Base-by-base conservation (phyloP, 2,329 filamentous ascomycete genomes). In the Trichoderma gracile region DNA sequence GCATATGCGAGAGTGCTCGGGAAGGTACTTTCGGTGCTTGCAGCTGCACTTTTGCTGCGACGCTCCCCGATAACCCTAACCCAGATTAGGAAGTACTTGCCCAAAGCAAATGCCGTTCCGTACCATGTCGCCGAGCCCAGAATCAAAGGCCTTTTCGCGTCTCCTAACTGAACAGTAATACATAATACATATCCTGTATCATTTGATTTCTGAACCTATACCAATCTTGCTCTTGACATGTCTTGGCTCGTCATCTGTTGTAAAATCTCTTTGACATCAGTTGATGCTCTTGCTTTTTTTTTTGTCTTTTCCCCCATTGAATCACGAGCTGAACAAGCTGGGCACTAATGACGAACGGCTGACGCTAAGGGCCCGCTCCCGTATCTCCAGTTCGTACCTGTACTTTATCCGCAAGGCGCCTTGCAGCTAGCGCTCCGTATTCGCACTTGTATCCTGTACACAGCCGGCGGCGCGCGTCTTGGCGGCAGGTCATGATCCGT, bases 11-110 rank as follows among this genome's bases (percentile, higher is more conserved):
- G 43, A 50, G 56, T 14, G 46, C 21, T 14, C 45, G 14, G 19
- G 17, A 21, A 57, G 17, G 21, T 30, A 21, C 43, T 45, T 21
- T 23, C 27, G 17, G 14, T n/a, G 10, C 52, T 23, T 19, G 40
- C 45, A 23, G n/a, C 25, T 25, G 57, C 38, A 27, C 57, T 19
- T 19, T 56, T 17, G 46, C 47, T 45, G 47, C 27, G 56, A 50
- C 17, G 33, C 57, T 52, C 57, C 38, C 38, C 47, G 38, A 52
- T 61, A 53, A 43, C 57, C 47, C 57, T 61, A 61, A 61, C 47
- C 57, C 47, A 9, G 14, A 53, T 61, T 33, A 25, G 47, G 57
- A 38, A 61, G n/a, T 53, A 53, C 38, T 60, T 60, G 7, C 4
- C 17, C 14, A 21, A 50, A n/a, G 19, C 21, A 30, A 14, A 33